These are phyloP conservation scores for Neurospora sp. DNA, from an alignment of 495 filamentous ascomycete species.

Conservation along the genomic window DNA sequence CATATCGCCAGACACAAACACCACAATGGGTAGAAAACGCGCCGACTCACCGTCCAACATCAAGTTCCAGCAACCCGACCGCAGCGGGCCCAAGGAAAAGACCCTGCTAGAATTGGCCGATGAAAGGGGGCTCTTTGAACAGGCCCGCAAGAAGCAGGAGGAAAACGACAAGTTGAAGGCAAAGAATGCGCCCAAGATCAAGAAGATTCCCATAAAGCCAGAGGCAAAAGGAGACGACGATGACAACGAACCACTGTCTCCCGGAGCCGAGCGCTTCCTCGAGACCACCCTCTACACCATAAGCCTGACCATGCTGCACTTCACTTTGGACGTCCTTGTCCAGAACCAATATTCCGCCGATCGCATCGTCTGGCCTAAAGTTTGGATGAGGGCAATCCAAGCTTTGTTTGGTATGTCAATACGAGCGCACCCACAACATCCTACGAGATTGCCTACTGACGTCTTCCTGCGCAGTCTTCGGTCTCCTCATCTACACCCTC, in stretches of 20 bases:
- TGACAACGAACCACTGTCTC: slow-evolving; percentile 22
- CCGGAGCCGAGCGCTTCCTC: slow-evolving; percentile 40
- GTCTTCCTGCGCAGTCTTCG: slow-evolving; percentile 39
- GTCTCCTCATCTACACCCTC: slow-evolving; percentile 49
- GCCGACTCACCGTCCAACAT: slow-evolving; percentile 40
- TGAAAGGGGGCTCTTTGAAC: slow-evolving; percentile 42
- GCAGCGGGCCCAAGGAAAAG: slow-evolving; percentile 40
- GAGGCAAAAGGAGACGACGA: slow-evolving; percentile 13
- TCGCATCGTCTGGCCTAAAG: slow-evolving; percentile 44
- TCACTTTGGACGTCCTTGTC: slow-evolving; percentile 83
- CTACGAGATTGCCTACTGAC: background rate
- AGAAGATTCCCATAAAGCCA: slow-evolving; percentile 11
- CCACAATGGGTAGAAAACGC: slow-evolving; percentile 34
- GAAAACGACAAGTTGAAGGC: slow-evolving; percentile 14
- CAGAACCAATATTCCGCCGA: slow-evolving; percentile 78
- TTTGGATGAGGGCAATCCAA: slow-evolving; percentile 42
- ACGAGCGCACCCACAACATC: background rate
- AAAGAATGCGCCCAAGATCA: slow-evolving; percentile 17
- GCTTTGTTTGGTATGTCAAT: slow-evolving; percentile 39
- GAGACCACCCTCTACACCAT: slow-evolving; percentile 58
- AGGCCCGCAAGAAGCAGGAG: slow-evolving; percentile 22
- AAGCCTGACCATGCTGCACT: slow-evolving; percentile 70
- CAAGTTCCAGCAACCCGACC: slow-evolving; percentile 51
- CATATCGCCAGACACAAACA: background rate
- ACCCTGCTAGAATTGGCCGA: slow-evolving; percentile 58